Conservation (phyloP, 140 eudicot genomes). For the Anethum foeniculum region DNA sequence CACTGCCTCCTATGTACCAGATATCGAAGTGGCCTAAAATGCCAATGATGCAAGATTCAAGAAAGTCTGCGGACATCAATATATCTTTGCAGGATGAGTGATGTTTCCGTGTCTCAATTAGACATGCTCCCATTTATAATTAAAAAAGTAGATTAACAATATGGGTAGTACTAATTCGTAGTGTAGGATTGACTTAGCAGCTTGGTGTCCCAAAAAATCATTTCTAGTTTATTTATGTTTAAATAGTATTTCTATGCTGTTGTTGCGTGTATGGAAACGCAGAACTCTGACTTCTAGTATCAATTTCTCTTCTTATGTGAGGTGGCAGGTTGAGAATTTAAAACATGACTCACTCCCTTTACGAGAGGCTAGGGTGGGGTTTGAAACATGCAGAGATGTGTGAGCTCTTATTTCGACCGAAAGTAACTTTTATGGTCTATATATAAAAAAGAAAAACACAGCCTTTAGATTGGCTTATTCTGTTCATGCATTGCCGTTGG, state of each 20-base stretch:
- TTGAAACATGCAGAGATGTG: background rate
- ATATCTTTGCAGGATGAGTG: conserved; percentile 6
- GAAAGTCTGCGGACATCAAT: background rate
- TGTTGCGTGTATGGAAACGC: background rate
- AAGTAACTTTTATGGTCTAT: background rate
- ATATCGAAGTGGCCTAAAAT: conserved; percentile 4
- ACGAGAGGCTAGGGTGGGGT: background rate
- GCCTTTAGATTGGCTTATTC: background rate
- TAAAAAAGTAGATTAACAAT: background rate
- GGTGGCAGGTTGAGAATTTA: background rate
- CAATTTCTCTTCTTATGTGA: background rate
- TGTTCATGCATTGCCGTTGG: background rate
- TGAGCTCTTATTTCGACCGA: background rate
- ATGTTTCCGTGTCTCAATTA: background rate
- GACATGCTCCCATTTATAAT: background rate
- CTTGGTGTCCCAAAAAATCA: background rate
- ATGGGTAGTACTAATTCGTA: background rate
- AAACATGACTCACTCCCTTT: background rate
- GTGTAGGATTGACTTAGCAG: background rate
- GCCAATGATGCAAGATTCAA: background rate
- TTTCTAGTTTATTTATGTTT: background rate
- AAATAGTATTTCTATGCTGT: background rate
- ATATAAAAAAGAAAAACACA: background rate
- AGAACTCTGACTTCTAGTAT: background rate
- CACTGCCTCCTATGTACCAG: background rate